Base-by-base conservation (phyloP, 495 filamentous ascomycete genomes). In the Penicillium psychrofluorescens region DNA sequence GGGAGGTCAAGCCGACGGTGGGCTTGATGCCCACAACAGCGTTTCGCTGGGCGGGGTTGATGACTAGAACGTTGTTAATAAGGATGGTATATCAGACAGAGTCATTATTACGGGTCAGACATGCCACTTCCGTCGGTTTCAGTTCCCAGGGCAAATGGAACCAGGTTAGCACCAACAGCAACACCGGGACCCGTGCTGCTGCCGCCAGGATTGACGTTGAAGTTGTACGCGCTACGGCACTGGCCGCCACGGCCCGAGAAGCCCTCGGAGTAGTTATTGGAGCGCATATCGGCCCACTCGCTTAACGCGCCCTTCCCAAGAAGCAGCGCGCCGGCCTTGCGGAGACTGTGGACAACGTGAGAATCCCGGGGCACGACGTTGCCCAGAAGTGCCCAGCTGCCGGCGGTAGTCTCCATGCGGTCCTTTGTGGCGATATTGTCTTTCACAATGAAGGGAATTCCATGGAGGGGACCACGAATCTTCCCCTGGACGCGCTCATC, bases 201-300 rank as follows among this genome's bases (percentile, higher is more conserved):
- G 11, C 81, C 82, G 29, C 81, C 81, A 5, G 84, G 84, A 58
- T 81, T 85, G 9, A 81, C 61, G 2, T 79, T 84, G 33, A 86
- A 62, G 58, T 87, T 85, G 66, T 85, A 87, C 3, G 83, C 67
- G 45, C 71, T 81, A 36, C 81, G 62, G 31, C 66, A 67, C 57
- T 88, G 84, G 1, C 84, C 84, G 13, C 83, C 83, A 36, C 81
- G 71, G 4, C 61, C 74, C 8, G 73, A 80, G 59, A 84, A 88
- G 4, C 81, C 84, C 59, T 83, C 80, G 13, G 79, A 81, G 59
- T 84, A 85, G 51, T 81, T 72, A 56, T 77, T 83, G 22, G 70
- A 77, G n/a, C 84, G 72, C 79, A 85, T 82, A 50, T 82, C 78
- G 4, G 84, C 84, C 83, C 84, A 88, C 55, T 88, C 84, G 50